Base-by-base conservation (phyloP, 768 basidiomycete species). In the Hygrocybe punicea region DNA sequence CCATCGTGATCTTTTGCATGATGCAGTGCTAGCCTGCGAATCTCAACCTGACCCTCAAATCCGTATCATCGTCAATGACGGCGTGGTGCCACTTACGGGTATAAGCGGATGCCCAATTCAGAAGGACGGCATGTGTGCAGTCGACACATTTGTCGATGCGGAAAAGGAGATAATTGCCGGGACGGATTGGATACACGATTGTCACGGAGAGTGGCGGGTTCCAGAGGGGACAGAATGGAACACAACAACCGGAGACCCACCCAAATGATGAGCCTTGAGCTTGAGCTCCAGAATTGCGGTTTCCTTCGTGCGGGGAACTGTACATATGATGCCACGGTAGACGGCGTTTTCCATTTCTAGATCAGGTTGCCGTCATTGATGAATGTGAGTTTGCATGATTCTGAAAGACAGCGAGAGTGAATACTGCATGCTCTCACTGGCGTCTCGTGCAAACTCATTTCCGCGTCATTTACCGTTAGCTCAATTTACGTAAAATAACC, bases 31-130 rank as follows among this genome's bases (percentile, higher is more conserved):
- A 0, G 77, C 79, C 56, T 91, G 88, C 62, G 68, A 74, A 16
- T 76, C 76, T n/a, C 47, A 69, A 23, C 73, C 78, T 19, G 71
- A 72, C 29, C 78, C 73, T 11, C 84, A 92, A 60, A 89, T 95
- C 59, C 84, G 93, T 3, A 76, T 93, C 63, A 84, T 95, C 60
- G 81, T 95, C 68, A 95, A 96, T 72, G 93, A 97, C 64, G 93
- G 85, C 0, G 86, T 90, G 1, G 84, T 84, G 0, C 93, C 93
- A 4, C 79, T 95, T 19, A 89, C 85, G 0, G 84, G 87, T 9
- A 81, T 95, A 60, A 77, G 76, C 13, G 90, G 88, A 6, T 96
- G 93, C 63, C 84, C 82, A 0, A 68, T 78, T 56, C 82, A 90
- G 67, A 78, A 80, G 55, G 82, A 91, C 53, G 93, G 93, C 7